Conservation (phyloP, 148 eudicot genomes). For the Fagopyrum homotropicum region DNA sequence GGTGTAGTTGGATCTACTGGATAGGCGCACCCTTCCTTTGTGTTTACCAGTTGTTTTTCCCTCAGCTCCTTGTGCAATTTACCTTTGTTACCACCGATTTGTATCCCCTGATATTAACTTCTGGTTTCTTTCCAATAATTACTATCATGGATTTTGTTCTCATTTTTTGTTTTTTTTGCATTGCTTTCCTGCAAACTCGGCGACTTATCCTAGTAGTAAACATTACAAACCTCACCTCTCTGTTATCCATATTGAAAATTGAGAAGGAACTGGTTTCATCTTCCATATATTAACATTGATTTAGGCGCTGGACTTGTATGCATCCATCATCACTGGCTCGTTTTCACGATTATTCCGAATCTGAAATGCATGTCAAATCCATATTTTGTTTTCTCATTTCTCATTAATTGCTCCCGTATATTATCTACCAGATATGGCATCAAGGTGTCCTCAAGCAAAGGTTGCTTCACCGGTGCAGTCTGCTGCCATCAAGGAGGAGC, state of each 20-base stretch:
- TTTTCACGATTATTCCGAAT: background rate
- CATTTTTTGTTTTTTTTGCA: constrained; percentile 5
- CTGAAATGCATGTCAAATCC: background rate
- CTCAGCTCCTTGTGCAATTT: background rate
- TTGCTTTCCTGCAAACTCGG: background rate
- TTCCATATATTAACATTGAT: background rate
- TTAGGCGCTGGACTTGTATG: background rate
- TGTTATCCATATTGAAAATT: background rate
- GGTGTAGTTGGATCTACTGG: background rate
- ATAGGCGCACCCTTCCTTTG: too few relatives aligned
- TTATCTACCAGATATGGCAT: constrained; percentile 41
- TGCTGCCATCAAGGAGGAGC: constrained; percentile 47
- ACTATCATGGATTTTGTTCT: background rate
- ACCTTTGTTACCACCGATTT: background rate
- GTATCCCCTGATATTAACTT: background rate
- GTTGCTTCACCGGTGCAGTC: constrained; percentile 48
- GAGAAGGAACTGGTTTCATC: background rate
- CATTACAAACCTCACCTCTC: background rate
- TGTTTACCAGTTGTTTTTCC: too few relatives aligned
- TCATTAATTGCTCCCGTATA: background rate
- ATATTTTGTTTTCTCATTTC: background rate
- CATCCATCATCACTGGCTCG: background rate
- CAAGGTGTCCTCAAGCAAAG: constrained; percentile 24
- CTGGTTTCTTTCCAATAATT: background rate
- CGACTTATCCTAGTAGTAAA: background rate